Percentiles rank a stretch among this genome's conserved stretches.
Evolutionary conservation across 768 basidiomycete genomes (phyloP).

Genomic region (Mycena olivaceomarginata): DNA sequence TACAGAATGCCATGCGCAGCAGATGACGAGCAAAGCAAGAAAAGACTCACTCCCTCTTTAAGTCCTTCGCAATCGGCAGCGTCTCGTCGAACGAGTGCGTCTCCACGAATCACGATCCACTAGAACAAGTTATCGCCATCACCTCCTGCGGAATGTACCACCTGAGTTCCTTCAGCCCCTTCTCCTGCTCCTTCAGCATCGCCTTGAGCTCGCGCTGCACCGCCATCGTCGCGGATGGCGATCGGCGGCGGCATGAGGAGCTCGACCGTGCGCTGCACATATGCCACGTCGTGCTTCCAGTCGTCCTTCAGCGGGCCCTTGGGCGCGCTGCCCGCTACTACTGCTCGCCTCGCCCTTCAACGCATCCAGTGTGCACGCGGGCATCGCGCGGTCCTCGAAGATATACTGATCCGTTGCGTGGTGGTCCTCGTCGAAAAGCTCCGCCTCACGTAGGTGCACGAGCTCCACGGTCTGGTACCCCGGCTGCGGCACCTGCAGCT

Average conservation of each 20-base stretch:
- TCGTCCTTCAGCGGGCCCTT: slow-evolving; percentile 60
- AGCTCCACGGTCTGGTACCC: slow-evolving; percentile 71
- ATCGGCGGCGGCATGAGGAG: slow-evolving; percentile 77
- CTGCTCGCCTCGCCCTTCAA: slow-evolving; percentile 35
- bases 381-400: slow-evolving; percentile 53
- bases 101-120: slow-evolving; percentile 86
- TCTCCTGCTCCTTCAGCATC: slow-evolving; percentile 78
- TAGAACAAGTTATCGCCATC: slow-evolving; percentile 82
- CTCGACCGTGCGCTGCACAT: slow-evolving; percentile 65
- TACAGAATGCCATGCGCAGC: too few species aligned
- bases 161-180: slow-evolving; percentile 73
- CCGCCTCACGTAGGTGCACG: slow-evolving; percentile 61
- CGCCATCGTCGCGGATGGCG: slow-evolving; percentile 71
- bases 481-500: slow-evolving; percentile 75
- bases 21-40: too few species aligned
- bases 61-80: slow-evolving; percentile 77
- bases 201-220: slow-evolving; percentile 77
- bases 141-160: slow-evolving; percentile 85
- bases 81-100: slow-evolving; percentile 80
- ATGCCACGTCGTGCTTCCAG: slow-evolving; percentile 73
- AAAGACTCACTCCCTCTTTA: slow-evolving; percentile 67
- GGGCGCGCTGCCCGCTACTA: slow-evolving; percentile 30
- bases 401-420: slow-evolving; percentile 72
- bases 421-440: slow-evolving; percentile 63
- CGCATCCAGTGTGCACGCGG: too few species aligned